These are phyloP conservation scores for Wickerhamiella pararugosa DNA, from an alignment of 1,139 yeast species.

Conservation along the genomic window DNA sequence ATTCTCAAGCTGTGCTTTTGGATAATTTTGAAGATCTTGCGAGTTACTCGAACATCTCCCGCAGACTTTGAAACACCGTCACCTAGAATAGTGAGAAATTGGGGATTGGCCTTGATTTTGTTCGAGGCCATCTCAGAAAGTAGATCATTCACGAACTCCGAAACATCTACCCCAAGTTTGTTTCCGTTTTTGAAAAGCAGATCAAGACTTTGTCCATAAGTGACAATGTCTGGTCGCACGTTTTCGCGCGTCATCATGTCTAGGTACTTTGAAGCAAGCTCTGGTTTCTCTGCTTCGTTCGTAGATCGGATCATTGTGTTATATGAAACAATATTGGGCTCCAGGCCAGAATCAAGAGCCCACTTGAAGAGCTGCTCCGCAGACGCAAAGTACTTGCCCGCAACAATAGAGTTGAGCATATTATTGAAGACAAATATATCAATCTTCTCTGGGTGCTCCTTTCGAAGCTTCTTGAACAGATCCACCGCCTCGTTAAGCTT, in stretches of 20 bases:
- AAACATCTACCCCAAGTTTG: conserved; percentile 33
- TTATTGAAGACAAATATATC: conserved; percentile 23
- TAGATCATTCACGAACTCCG: conserved; percentile 28
- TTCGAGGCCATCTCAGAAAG: conserved; percentile 31
- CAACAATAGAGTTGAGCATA: conserved; percentile 23
- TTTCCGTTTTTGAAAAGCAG: conserved; percentile 36
- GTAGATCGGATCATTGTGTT: conserved; percentile 28
- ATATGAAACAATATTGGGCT: conserved; percentile 27
- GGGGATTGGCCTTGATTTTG: conserved; percentile 34
- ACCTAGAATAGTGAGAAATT: conserved; percentile 40
- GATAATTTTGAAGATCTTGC: conserved; percentile 34
- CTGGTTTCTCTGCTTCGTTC: conserved; percentile 21
- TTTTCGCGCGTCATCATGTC: conserved; percentile 25
- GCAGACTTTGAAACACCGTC: conserved; percentile 40
- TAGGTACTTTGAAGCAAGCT: conserved; percentile 26
- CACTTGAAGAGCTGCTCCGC: conserved; percentile 24
- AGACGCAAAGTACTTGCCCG: conserved; percentile 16
- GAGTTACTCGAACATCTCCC: conserved; percentile 37
- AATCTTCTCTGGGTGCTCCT: conserved; percentile 14
- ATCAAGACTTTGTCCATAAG: conserved; percentile 51
- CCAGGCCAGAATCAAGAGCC: conserved; percentile 19
- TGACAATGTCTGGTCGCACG: conserved; percentile 47
- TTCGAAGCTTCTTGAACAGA: conserved; percentile 17
- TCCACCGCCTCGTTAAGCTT: conserved; percentile 23
- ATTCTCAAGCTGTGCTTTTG: conserved; percentile 25